Conservation (phyloP, 2,329 filamentous ascomycete species). For the Drechslera avenae region DNA sequence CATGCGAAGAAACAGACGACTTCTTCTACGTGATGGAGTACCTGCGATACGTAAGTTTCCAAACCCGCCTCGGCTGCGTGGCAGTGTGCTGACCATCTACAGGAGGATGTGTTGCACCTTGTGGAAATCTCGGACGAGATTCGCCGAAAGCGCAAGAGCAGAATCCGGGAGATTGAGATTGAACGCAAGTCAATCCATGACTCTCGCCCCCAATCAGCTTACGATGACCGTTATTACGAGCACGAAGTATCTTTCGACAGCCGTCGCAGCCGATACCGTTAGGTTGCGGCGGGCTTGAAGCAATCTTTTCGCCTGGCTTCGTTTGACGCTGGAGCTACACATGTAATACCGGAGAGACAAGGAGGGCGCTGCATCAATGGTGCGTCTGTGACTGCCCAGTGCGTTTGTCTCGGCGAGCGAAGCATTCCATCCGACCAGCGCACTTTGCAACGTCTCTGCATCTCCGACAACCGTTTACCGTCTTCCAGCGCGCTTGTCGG, state of each 20-base stretch:
- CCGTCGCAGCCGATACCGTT: constrained; percentile 46
- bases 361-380: constrained; percentile 10
- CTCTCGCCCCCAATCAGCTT: constrained; percentile 51
- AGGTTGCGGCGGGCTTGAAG: constrained; percentile 11
- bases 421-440: constrained; percentile 14
- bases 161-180: constrained; percentile 65
- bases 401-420: constrained; percentile 22
- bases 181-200: constrained; percentile 62
- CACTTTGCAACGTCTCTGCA: constrained; percentile 13
- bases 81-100: constrained; percentile 19
- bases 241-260: constrained; percentile 70
- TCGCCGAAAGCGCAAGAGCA: constrained; percentile 65
- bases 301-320: constrained; percentile 7
- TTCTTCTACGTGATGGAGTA: constrained; percentile 96
- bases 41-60: constrained; percentile 75
- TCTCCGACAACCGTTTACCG: neutral
- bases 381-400: constrained; percentile 16
- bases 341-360: constrained; percentile 13
- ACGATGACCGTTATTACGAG: constrained; percentile 70
- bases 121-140: constrained; percentile 85
- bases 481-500: constrained; percentile 16
- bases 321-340: constrained; percentile 6
- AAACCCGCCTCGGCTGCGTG: too few relatives aligned
- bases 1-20: constrained; percentile 85
- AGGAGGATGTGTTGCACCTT: constrained; percentile 87